phyloP scores from a whole-genome alignment of 345 rosid genomes.

The Fremontodendron californicum region DNA sequence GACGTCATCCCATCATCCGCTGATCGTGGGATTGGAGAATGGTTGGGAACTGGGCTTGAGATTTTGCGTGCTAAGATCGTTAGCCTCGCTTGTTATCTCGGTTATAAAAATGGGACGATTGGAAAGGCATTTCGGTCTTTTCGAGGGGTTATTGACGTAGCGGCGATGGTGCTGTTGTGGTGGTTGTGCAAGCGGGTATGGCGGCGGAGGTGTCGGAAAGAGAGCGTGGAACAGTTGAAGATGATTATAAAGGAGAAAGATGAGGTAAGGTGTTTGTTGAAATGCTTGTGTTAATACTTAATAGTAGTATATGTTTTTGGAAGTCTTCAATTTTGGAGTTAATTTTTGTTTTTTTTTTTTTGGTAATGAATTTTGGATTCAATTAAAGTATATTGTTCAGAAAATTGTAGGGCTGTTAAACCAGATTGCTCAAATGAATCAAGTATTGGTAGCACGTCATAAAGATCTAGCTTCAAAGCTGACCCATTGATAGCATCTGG shows the following conservation, averaged over 20 bases:
- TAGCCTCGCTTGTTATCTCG: conserved; percentile 11
- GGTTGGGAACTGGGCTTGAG: conserved; percentile 33
- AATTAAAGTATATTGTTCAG: conserved; percentile 21
- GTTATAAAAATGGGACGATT: not conserved
- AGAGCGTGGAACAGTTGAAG: conserved; percentile 21
- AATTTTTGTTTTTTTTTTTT: too few species aligned
- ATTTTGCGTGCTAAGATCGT: conserved; percentile 30
- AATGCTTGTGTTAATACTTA: conserved; percentile 17
- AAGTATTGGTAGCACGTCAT: conserved; percentile 42
- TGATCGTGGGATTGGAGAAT: conserved; percentile 7
- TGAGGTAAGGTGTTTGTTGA: conserved; percentile 41
- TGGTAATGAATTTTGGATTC: not conserved
- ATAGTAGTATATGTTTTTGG: not conserved
- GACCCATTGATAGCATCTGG: not conserved
- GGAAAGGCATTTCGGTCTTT: conserved; percentile 17
- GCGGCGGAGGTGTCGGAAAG: conserved; percentile 19
- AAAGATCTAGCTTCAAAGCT: conserved; percentile 23
- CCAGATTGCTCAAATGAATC: conserved; percentile 56
- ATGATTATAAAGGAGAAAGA: conserved; percentile 38
- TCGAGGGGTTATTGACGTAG: conserved; percentile 26
- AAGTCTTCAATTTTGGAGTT: not conserved
- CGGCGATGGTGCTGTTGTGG: conserved; percentile 34
- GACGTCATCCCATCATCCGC: not conserved
- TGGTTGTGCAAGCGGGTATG: conserved; percentile 35
- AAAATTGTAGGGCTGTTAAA: conserved; percentile 43